Base-by-base conservation (phyloP, 148 eudicot species). In the Selenicereus undatus region DNA sequence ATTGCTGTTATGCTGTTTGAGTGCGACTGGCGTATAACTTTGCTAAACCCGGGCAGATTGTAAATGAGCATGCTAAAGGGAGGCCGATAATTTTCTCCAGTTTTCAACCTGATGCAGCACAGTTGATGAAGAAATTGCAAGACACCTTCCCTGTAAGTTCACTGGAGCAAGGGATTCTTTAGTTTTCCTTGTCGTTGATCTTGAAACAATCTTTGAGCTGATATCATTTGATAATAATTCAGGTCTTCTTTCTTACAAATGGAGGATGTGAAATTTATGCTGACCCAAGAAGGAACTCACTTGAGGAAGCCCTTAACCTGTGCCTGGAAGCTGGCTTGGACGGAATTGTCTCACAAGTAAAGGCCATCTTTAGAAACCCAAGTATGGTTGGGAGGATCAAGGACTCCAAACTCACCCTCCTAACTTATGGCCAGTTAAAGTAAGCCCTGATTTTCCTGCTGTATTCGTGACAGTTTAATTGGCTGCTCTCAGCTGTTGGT, bases 41-140 rank as follows among this genome's bases (percentile, higher is more conserved):
- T 71, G 50, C 45, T n/a, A 16, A 5, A 6, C 13, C 71, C 35
- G 30, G 29, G 24, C 83, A 84, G 87, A 80, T 88, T 35, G 84
- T 82, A 0, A 64, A 71, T 75, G 42, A 79, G 80, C 70, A 76
- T 77, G 83, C 83, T 71, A 80, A 81, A 77, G 84, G 72, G 68
- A 77, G 89, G 50, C 76, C 81, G 24, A 71, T 88, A 22, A 75
- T 88, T n/a, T 88, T 88, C 86, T 89, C 90, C 20, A 89, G 90
- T 80, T 89, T 89, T 43, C 89, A 89, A 50, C 92, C 90, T 36
- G 92, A 89, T 79, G 88, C 88, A 1, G 88, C 81, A 21, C 84
- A 17, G 62, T 68, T 86, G 82, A 36, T 89, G 27, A 79, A 87
- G 74, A 84, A 84, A 73, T 43, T 87, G 76, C 91, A 89, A 79